Percentiles rank a stretch among this genome's conserved stretches.
These are phyloP conservation scores for Aspergillus nidulans DNA, from an alignment of 495 filamentous ascomycete species.

Conservation along the genomic window DNA sequence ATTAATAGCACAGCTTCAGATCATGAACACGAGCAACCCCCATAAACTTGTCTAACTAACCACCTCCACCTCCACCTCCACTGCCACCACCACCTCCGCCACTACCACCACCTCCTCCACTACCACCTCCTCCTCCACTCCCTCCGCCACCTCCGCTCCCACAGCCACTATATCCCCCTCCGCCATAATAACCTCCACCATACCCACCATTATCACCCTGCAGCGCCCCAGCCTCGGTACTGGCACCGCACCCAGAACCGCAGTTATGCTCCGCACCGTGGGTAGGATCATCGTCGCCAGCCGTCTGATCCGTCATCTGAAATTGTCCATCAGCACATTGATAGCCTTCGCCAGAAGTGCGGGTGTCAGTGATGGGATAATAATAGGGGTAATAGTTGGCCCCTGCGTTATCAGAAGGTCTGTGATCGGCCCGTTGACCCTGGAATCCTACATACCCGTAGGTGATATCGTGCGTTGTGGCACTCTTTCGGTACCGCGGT, in stretches of 20 bases:
- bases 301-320: neutral
- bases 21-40: too few species aligned
- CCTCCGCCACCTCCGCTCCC: neutral
- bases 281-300: neutral
- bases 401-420: neutral
- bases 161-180: neutral
- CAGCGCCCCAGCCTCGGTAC: neutral
- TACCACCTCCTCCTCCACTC: neutral
- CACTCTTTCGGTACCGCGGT: neutral
- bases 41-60: neutral
- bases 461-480: neutral
- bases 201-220: neutral
- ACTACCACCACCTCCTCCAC: neutral
- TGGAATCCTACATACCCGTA: neutral
- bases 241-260: slow-evolving; percentile 7
- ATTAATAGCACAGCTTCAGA: too few species aligned
- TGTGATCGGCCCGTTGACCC: neutral
- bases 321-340: slow-evolving; percentile 11
- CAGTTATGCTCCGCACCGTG: neutral
- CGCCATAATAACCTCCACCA: neutral
- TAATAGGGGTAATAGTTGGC: slow-evolving; percentile 7
- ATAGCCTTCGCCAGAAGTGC: neutral
- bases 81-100: neutral
- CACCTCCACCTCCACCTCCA: neutral
- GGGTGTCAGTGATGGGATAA: neutral